Conservation (phyloP, 352 stramenopile species). For the Blastocystis sp. region DNA sequence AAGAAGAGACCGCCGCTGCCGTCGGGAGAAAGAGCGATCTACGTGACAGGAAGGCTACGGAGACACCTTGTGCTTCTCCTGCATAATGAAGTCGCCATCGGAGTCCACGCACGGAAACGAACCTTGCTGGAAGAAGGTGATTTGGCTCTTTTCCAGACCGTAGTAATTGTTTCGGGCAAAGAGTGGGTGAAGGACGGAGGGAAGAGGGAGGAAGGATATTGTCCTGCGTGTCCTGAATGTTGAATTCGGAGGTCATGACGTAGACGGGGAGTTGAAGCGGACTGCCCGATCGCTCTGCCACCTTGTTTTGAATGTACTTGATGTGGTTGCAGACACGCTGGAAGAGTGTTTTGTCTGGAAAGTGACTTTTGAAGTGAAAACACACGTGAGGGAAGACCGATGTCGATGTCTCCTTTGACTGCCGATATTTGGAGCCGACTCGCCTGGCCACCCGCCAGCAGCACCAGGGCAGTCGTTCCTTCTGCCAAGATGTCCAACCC, state of each 20-base stretch:
- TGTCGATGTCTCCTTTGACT: constrained; percentile 20
- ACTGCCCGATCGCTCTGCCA: neutral
- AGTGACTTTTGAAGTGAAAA: neutral
- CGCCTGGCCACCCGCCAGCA: constrained; percentile 5
- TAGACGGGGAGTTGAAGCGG: neutral
- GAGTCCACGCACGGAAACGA: constrained; percentile 33
- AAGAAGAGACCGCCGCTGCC: constrained; percentile 32
- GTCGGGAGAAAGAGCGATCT: constrained; percentile 44
- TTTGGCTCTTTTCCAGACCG: neutral
- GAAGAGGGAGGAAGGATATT: neutral
- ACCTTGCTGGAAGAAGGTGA: constrained; percentile 30
- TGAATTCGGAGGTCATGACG: constrained; percentile 50
- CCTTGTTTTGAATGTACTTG: neutral
- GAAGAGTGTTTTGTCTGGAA: constrained; percentile 11
- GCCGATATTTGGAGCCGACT: neutral
- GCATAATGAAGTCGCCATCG: constrained; percentile 18
- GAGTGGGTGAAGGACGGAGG: neutral
- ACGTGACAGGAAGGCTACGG: neutral
- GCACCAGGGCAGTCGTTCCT: neutral
- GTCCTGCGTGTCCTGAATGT: neutral
- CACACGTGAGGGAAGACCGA: constrained; percentile 34
- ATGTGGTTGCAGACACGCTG: neutral
- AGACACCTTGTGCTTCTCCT: neutral
- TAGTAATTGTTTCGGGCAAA: constrained; percentile 24
- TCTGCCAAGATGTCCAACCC: neutral